Base-by-base conservation (phyloP, 768 basidiomycete genomes). In the Lentinula detonsa region DNA sequence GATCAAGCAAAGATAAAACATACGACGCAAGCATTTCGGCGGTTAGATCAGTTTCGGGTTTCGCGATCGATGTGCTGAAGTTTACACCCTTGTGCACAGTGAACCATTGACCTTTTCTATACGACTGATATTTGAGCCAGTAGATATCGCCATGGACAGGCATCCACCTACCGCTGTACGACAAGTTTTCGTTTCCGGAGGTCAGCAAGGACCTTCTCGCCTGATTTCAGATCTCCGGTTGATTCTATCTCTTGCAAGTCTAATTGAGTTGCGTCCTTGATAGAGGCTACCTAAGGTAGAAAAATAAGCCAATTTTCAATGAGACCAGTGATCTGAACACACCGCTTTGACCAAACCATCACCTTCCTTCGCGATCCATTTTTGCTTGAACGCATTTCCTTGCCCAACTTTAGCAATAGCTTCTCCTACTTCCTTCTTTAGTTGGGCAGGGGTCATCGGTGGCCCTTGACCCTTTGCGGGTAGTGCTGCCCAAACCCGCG, bases 101-200 rank as follows among this genome's bases (percentile, higher is more conserved):
- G 79, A 95, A 99, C 88, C 95, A 97, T 72, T 96, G 91, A 1
- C 90, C 88, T 77, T 98, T 99, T 76, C 96, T 98, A 68, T 2
- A 50, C 53, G 31, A 37, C 23, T 42, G 63, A 61, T 60, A 63
- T 63, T 52, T 49, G 58, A 49, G 51, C 31, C 18, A 43, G 31
- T 39, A 18, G 33, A 55, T 5, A 4, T 10, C 23, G n/a, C 39
- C 31, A 34, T 46, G 21, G 28, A 11, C 60, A 34, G 31, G 16
- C 10, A 31, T 15, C 5, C 8, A 7, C 31, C 53, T 70, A 95
- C 96, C 86, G 91, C 73, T 95, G 93, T 13, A 80, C 71, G 57
- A 93, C 81, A 37, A 99, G 79, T 73, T 97, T 98, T 46, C 96
- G 87, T 74, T 98, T 98, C 68, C 93, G 81, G 50, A 98, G 78